Evolutionary conservation across 2,329 filamentous ascomycete genomes (phyloP).

Genomic region (Verruconis gallopava): DNA sequence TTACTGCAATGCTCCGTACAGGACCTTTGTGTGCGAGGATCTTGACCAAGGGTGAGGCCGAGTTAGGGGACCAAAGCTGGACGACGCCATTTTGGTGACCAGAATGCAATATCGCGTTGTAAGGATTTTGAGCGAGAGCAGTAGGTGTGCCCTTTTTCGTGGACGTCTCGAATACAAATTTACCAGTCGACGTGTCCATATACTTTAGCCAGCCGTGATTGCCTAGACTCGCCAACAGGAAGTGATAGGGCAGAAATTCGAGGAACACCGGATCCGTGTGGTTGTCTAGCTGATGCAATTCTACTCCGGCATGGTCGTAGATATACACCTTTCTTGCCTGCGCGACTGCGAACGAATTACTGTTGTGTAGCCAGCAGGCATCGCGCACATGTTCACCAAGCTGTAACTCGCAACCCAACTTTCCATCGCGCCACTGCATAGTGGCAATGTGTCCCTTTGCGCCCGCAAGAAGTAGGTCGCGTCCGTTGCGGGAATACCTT

Average conservation of each 20-base stretch:
- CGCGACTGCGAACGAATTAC: constrained; percentile 85
- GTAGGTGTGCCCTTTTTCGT: constrained; percentile 77
- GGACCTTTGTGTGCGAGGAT: constrained; percentile 81
- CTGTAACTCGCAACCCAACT: constrained; percentile 81
- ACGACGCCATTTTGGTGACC: constrained; percentile 94
- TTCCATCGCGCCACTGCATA: constrained; percentile 92
- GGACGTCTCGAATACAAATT: constrained; percentile 72
- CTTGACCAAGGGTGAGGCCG: constrained; percentile 74
- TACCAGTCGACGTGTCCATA: constrained; percentile 86
- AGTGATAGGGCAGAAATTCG: constrained; percentile 94
- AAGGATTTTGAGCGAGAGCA: constrained; percentile 74
- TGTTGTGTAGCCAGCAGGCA: constrained; percentile 85
- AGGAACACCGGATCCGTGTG: constrained; percentile 86
- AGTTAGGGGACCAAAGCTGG: constrained; percentile 91
- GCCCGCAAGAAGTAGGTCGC: constrained; percentile 72
- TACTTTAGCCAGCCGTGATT: constrained; percentile 80
- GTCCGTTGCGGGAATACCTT: constrained; percentile 83
- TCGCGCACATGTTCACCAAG: constrained; percentile 83
- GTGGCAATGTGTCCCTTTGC: constrained; percentile 90
- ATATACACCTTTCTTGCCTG: constrained; percentile 97
- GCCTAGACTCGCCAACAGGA: constrained; percentile 74
- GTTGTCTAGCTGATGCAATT: constrained; percentile 81
- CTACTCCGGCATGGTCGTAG: constrained; percentile 81
- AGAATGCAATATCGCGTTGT: constrained; percentile 82
- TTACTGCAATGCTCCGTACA: constrained; percentile 71